These are phyloP conservation scores for Chaetomium strumarium DNA, from an alignment of 2,329 filamentous ascomycete genomes.

Conservation along the genomic window DNA sequence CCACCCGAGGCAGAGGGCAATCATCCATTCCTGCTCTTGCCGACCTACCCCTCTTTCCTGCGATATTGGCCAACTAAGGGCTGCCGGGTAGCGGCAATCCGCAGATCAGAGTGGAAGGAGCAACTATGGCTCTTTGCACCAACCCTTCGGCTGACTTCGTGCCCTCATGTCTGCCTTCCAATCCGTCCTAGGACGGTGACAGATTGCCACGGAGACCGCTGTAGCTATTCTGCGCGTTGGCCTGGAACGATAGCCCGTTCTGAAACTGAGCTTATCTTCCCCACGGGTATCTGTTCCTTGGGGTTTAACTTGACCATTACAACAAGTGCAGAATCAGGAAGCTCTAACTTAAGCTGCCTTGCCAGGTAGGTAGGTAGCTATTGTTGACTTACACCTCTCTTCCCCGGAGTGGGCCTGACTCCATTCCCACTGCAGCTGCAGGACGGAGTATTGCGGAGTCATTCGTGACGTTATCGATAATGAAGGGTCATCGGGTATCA, in stretches of 20 bases:
- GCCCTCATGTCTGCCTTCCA: not conserved
- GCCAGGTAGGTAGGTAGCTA: not conserved
- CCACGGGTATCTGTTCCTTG: no score
- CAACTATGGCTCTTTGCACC: constrained; percentile 1
- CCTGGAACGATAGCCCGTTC: no score
- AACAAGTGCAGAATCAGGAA: not conserved
- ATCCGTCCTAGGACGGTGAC: no score
- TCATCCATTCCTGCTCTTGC: constrained; percentile 15
- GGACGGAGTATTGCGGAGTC: constrained; percentile 15
- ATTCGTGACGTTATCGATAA: constrained; percentile 2
- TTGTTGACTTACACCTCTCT: constrained; percentile 11
- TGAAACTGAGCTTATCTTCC: no score
- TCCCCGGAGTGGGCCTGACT: constrained; percentile 9
- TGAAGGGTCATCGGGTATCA: no score
- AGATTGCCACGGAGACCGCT: no score
- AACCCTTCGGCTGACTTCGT: not conserved
- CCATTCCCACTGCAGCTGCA: constrained; percentile 11
- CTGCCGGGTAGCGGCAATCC: not conserved
- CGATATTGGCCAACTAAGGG: constrained; percentile 6
- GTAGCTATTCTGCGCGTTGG: no score
- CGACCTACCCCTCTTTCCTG: constrained; percentile 14
- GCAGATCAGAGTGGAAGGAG: not conserved
- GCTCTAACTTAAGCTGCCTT: no score
- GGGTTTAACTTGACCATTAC: not conserved
- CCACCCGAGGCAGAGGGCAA: not conserved